A percentile compares a stretch with the other conserved stretches of the same genome.
Evolutionary conservation across 2,329 filamentous ascomycete genomes (phyloP).

Genomic region (Cephalotrichum gorgonifer): DNA sequence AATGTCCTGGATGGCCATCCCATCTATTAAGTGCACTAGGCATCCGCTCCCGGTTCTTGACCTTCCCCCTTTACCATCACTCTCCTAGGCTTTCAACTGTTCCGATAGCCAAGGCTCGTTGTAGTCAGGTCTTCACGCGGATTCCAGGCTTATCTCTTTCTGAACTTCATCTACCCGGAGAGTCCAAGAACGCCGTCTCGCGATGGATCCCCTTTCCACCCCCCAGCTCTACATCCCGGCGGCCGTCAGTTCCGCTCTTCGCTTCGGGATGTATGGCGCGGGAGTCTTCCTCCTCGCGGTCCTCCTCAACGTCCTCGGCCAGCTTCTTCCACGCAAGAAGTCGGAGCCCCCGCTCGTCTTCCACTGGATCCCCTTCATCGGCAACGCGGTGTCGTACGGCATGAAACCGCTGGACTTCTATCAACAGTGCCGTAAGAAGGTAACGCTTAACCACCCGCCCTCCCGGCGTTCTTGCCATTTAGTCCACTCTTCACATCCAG

Average conservation of each 20-base stretch:
- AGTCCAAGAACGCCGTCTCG: not conserved
- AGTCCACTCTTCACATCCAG: too few relatives aligned
- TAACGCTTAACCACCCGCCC: slow-evolving; percentile 17
- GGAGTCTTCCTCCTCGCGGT: not conserved
- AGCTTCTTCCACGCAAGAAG: slow-evolving; percentile 18
- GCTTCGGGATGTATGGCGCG: not conserved
- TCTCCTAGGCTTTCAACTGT: too few relatives aligned
- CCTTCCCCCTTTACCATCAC: too few relatives aligned
- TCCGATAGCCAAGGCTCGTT: too few relatives aligned
- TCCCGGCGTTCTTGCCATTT: not conserved
- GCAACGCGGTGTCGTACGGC: slow-evolving; percentile 62
- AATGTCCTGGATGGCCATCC: too few relatives aligned
- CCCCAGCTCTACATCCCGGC: not conserved
- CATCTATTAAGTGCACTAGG: too few relatives aligned
- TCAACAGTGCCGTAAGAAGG: slow-evolving; percentile 53
- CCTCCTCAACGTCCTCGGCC: slow-evolving; percentile 10
- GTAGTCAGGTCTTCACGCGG: not conserved
- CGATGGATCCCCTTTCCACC: not conserved
- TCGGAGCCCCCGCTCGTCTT: slow-evolving; percentile 47
- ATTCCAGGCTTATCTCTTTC: not conserved
- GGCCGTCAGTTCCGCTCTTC: not conserved
- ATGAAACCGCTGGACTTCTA: slow-evolving; percentile 63
- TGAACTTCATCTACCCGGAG: not conserved
- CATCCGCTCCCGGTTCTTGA: too few relatives aligned
- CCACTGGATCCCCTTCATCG: slow-evolving; percentile 52